Percentiles rank a stretch among this genome's conserved stretches.
Evolutionary conservation across 495 filamentous ascomycete genomes (phyloP).

Genomic region (Thermothielavioides terrestris): DNA sequence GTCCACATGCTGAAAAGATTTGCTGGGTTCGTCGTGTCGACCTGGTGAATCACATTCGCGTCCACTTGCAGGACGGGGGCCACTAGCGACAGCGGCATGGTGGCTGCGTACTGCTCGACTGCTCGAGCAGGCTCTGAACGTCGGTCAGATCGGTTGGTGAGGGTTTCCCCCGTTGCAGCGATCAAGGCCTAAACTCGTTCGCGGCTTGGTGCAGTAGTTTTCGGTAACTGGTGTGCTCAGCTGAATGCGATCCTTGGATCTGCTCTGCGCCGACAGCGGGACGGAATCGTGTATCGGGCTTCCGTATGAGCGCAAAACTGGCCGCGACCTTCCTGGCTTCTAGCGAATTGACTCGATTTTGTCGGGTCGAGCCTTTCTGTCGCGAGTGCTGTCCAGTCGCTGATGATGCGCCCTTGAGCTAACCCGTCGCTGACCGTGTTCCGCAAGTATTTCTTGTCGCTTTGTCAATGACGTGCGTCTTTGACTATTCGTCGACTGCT

Average conservation of each 20-base stretch:
- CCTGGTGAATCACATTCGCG: slow-evolving; percentile 79
- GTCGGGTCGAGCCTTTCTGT: background rate
- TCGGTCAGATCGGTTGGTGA: slow-evolving; percentile 14
- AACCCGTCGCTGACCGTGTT: background rate
- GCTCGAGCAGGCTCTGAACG: slow-evolving; percentile 21
- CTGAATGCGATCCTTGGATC: slow-evolving; percentile 23
- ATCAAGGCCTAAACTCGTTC: slow-evolving; percentile 13
- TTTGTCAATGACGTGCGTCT: background rate
- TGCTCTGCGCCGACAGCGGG: slow-evolving; percentile 26
- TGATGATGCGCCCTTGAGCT: background rate
- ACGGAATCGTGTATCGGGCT: background rate
- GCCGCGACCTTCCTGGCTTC: background rate
- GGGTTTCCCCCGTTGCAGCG: slow-evolving; percentile 12
- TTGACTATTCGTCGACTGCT: background rate
- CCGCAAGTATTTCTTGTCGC: background rate
- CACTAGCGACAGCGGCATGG: slow-evolving; percentile 30
- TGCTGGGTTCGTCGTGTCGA: slow-evolving; percentile 85
- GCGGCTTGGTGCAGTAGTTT: background rate
- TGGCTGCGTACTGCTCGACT: slow-evolving; percentile 25
- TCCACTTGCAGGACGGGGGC: slow-evolving; percentile 66
- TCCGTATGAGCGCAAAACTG: background rate
- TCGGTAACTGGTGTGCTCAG: slow-evolving; percentile 1
- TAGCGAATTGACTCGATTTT: background rate
- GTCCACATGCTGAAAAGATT: slow-evolving; percentile 98
- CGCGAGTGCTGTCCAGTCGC: background rate